These are phyloP conservation scores for Tulasnella sp. DNA, from an alignment of 768 basidiomycete genomes.

Conservation along the genomic window DNA sequence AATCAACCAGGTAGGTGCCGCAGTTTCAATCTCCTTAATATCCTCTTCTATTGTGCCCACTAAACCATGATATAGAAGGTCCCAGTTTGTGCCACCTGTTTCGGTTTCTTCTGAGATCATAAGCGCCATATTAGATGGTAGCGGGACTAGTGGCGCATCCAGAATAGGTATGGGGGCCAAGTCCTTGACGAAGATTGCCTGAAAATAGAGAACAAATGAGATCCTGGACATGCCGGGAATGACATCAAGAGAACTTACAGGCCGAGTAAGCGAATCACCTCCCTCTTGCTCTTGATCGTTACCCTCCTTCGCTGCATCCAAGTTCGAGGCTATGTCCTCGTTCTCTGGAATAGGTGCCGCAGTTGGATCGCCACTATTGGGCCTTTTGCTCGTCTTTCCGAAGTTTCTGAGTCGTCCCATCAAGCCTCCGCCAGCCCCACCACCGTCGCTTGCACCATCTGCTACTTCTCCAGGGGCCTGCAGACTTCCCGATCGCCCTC, in stretches of 20 bases:
- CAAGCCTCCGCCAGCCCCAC: constrained; percentile 36
- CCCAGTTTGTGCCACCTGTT: constrained; percentile 52
- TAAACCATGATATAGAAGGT: constrained; percentile 59
- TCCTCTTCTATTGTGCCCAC: constrained; percentile 47
- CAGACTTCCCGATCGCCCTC: not conserved
- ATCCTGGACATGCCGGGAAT: not conserved
- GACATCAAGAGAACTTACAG: not conserved
- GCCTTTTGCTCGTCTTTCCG: constrained; percentile 43
- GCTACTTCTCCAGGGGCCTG: not conserved
- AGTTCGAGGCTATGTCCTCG: constrained; percentile 20
- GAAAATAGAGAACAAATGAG: not conserved
- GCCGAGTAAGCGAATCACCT: constrained; percentile 10
- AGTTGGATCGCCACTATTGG: constrained; percentile 21
- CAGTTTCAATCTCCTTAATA: constrained; percentile 47
- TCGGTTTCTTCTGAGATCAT: constrained; percentile 67
- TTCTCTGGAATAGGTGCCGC: constrained; percentile 23
- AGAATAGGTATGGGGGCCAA: constrained; percentile 47
- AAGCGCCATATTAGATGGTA: constrained; percentile 49
- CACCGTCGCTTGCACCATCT: constrained; percentile 1
- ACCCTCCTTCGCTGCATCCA: not conserved
- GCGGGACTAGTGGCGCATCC: constrained; percentile 56
- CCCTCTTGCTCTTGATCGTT: not conserved
- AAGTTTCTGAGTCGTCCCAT: constrained; percentile 73
- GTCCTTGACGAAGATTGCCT: constrained; percentile 26
- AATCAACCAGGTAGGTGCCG: constrained; percentile 76